Evolutionary conservation across 2,329 filamentous ascomycete species (phyloP).

Genomic region (Aureobasidium sp.): DNA sequence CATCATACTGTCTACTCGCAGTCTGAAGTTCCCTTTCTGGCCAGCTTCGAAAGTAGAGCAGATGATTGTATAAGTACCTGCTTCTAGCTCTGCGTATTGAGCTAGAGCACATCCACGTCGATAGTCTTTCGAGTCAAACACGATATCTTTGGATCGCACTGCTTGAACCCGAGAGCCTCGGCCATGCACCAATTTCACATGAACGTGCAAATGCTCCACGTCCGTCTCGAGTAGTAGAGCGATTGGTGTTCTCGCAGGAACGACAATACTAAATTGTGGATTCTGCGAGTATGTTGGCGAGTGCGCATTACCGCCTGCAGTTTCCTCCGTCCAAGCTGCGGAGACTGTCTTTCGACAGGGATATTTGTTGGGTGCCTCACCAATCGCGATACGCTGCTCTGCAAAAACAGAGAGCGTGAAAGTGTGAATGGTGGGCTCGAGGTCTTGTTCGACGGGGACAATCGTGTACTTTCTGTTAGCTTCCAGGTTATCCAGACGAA

Average conservation of each 20-base stretch:
- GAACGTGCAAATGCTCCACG: constrained; percentile 62
- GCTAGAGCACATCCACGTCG: constrained; percentile 69
- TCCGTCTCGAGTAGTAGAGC: constrained; percentile 67
- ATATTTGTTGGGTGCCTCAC: constrained; percentile 56
- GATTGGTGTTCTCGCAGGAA: constrained; percentile 54
- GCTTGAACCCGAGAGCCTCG: constrained; percentile 62
- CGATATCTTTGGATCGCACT: constrained; percentile 68
- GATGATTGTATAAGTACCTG: constrained; percentile 77
- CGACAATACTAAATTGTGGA: constrained; percentile 69
- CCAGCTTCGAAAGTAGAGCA: constrained; percentile 84
- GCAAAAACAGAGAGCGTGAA: constrained; percentile 86
- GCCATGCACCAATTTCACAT: constrained; percentile 78
- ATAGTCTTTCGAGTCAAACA: constrained; percentile 83
- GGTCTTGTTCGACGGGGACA: constrained; percentile 70
- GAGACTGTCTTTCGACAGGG: constrained; percentile 51
- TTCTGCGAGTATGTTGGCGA: constrained; percentile 74
- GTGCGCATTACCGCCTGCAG: constrained; percentile 76
- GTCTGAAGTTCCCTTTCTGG: constrained; percentile 64
- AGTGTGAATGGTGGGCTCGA: constrained; percentile 66
- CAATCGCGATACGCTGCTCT: constrained; percentile 52
- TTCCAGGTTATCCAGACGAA: constrained; percentile 62
- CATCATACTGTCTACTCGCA: constrained; percentile 63
- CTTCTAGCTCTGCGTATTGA: constrained; percentile 52
- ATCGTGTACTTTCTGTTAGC: constrained; percentile 50
- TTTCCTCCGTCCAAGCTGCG: constrained; percentile 68